Evolutionary conservation across 1,284 basidiomycete species (phyloP).

Genomic region (Stygiomarasmius scandens): DNA sequence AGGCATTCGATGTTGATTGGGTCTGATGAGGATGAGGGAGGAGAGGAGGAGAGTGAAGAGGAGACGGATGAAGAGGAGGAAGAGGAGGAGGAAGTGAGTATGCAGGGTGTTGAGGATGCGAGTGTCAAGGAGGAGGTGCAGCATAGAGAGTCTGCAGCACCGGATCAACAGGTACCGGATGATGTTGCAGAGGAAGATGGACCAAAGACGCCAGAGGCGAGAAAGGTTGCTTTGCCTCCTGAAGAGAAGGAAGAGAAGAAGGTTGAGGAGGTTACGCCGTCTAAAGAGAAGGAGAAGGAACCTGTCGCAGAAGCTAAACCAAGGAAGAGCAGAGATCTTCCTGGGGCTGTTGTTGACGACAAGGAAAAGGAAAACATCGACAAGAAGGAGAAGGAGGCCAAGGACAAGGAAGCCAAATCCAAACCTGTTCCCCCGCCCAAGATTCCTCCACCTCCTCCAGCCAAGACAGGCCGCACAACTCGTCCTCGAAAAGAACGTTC

Average conservation of each 20-base stretch:
- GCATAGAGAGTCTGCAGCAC: neutral
- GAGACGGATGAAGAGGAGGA: conserved; percentile 36
- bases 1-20: conserved; percentile 77
- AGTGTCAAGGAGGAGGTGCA: conserved; percentile 8
- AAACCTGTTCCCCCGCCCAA: conserved; percentile 21
- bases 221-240: conserved; percentile 45
- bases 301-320: conserved; percentile 22
- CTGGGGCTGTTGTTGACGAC: neutral
- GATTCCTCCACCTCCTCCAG: conserved; percentile 19
- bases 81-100: conserved; percentile 32
- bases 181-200: conserved; percentile 43
- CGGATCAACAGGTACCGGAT: conserved; percentile 13
- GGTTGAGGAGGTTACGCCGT: conserved; percentile 14
- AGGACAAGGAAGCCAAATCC: conserved; percentile 27
- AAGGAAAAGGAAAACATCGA: neutral
- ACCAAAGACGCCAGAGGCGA: conserved; percentile 75
- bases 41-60: conserved; percentile 32
- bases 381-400: neutral
- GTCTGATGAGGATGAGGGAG: conserved; percentile 60
- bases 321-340: conserved; percentile 27
- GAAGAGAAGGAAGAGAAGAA: conserved; percentile 16
- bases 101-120: neutral
- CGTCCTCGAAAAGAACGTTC: conserved; percentile 69
- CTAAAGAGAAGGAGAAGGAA: conserved; percentile 18
- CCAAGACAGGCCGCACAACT: conserved; percentile 26